A percentile compares a stretch with the other conserved stretches of the same genome.
These are phyloP conservation scores for Amphibolis antarctica DNA, from an alignment of 106 monocot genomes.

Conservation along the genomic window DNA sequence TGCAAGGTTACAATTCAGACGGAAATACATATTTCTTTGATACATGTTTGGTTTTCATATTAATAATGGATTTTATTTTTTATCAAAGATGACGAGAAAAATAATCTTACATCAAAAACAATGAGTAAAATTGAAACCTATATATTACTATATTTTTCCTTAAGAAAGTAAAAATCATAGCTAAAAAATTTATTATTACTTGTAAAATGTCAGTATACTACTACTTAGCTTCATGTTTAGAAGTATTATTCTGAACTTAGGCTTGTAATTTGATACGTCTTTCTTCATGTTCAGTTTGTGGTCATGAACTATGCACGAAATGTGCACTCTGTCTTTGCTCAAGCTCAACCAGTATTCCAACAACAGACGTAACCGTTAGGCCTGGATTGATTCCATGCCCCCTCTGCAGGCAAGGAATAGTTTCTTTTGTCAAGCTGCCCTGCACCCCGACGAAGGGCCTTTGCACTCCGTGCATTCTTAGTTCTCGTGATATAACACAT, in stretches of 20 bases:
- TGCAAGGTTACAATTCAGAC: too few relatives aligned
- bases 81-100: too few relatives aligned
- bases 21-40: too few relatives aligned
- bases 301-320: conserved; percentile 70
- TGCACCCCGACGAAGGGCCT: conserved; percentile 33
- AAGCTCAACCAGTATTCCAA: conserved; percentile 43
- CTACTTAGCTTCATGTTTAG: background rate
- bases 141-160: too few relatives aligned
- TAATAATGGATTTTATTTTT: too few relatives aligned
- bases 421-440: conserved; percentile 49
- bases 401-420: conserved; percentile 70
- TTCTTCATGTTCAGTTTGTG: conserved; percentile 45
- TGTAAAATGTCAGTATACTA: too few relatives aligned
- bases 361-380: conserved; percentile 34
- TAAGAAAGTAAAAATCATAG: too few relatives aligned
- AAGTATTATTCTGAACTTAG: background rate
- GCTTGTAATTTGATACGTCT: background rate
- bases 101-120: too few relatives aligned
- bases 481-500: conserved; percentile 18
- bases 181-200: too few relatives aligned
- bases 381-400: conserved; percentile 90
- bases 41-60: too few relatives aligned
- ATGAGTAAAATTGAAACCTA: too few relatives aligned
- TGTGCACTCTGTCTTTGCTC: conserved; percentile 81
- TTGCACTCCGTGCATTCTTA: conserved; percentile 71